Percentiles rank a stretch among this genome's conserved stretches.
phyloP scores from a whole-genome alignment of 495 filamentous ascomycete species.

The Margaritispora aquatica region DNA sequence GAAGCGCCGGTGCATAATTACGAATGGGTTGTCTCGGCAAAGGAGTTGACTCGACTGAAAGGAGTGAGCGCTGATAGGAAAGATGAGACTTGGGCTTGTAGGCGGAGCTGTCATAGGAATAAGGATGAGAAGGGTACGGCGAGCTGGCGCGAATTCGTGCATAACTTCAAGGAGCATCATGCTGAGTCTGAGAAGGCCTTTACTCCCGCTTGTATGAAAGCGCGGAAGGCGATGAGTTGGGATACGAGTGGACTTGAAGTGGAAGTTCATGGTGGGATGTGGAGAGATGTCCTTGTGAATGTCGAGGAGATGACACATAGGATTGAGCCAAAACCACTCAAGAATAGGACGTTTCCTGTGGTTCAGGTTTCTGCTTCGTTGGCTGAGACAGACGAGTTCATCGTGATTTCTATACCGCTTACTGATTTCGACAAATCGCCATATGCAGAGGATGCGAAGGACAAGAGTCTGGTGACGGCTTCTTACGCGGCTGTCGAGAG shows the following conservation, averaged over 20 bases:
- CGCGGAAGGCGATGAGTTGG: conserved; percentile 49
- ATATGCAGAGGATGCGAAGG: conserved; percentile 27
- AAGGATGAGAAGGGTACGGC: conserved; percentile 49
- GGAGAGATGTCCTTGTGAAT: conserved; percentile 45
- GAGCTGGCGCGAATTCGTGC: conserved; percentile 58
- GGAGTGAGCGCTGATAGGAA: conserved; percentile 23
- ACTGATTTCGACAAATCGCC: conserved; percentile 28
- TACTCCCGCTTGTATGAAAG: conserved; percentile 60
- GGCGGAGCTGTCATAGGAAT: conserved; percentile 57
- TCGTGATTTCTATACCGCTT: conserved; percentile 52
- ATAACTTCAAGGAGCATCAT: conserved; percentile 54
- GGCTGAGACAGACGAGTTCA: conserved; percentile 33
- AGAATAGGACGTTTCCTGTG: conserved; percentile 50
- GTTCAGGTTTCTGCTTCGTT: conserved; percentile 36
- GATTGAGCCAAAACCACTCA: conserved; percentile 40
- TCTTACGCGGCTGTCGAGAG: conserved; percentile 58
- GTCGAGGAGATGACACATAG: conserved; percentile 44
- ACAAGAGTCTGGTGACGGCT: conserved; percentile 43
- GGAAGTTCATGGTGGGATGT: conserved; percentile 30
- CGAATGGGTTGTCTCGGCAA: conserved; percentile 33
- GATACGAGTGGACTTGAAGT: conserved; percentile 32
- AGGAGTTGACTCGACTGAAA: conserved; percentile 28
- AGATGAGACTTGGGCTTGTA: conserved; percentile 62
- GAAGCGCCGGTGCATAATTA: conserved; percentile 39
- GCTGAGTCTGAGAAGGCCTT: conserved; percentile 63